phyloP scores from a whole-genome alignment of 2,329 filamentous ascomycete species.

The Aspergillus niger region DNA sequence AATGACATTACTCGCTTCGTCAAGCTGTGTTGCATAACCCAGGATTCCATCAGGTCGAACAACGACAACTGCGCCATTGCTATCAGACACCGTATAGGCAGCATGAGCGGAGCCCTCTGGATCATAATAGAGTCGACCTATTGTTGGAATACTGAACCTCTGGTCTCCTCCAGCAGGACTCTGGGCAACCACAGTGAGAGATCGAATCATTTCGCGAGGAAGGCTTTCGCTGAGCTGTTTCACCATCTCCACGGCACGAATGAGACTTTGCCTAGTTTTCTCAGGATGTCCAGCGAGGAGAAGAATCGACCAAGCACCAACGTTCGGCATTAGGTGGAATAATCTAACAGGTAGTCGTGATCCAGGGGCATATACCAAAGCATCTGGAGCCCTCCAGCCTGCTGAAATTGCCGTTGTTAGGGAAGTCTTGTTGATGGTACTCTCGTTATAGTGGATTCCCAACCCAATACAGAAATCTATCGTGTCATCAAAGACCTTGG shows the following conservation, averaged over 20 bases:
- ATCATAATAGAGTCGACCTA: conserved; percentile 12
- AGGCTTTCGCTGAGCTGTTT: not conserved
- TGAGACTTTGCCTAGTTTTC: not conserved
- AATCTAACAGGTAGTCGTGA: conserved; percentile 4
- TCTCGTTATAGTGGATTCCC: conserved; percentile 27
- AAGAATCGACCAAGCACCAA: conserved; percentile 5
- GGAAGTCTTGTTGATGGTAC: conserved; percentile 12
- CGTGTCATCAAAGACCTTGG: conserved; percentile 26
- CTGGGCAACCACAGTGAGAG: conserved; percentile 5
- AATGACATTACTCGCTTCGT: not conserved
- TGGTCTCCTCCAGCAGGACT: conserved; percentile 1
- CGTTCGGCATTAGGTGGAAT: conserved; percentile 1
- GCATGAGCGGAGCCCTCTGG: conserved; percentile 10
- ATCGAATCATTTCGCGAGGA: conserved; percentile 1
- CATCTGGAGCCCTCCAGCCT: conserved; percentile 11
- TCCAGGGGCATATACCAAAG: conserved; percentile 7
- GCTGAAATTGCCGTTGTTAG: conserved; percentile 4
- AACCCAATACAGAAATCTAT: conserved; percentile 31
- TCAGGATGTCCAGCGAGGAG: conserved; percentile 7
- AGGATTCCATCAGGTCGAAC: conserved; percentile 12
- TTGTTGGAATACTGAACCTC: not conserved
- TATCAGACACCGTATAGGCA: conserved; percentile 6
- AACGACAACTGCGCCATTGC: conserved; percentile 2
- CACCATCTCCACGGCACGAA: not conserved
- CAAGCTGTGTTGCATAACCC: not conserved